A percentile compares a stretch with the other conserved stretches of the same genome.
phyloP scores from a whole-genome alignment of 768 basidiomycete genomes.

The Boletus rex-veris region DNA sequence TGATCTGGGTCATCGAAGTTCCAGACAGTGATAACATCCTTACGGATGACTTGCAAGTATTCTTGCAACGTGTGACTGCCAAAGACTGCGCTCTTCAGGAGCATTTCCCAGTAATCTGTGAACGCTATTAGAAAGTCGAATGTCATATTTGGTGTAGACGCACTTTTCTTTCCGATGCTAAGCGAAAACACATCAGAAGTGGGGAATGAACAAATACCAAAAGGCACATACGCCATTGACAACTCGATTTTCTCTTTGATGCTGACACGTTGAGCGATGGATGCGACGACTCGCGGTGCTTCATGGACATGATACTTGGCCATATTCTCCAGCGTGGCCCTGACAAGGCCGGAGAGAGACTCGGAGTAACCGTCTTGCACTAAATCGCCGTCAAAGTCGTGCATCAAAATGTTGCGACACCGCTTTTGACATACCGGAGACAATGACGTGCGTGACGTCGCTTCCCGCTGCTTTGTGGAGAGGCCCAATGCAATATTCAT shows the following conservation, averaged over 20 bases:
- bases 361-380: slow-evolving; percentile 1
- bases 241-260: slow-evolving; percentile 13
- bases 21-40: slow-evolving; percentile 10
- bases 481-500: background rate
- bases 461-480: background rate
- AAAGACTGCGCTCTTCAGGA: slow-evolving; percentile 8
- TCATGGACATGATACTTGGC: slow-evolving; percentile 3
- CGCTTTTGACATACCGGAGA: slow-evolving; percentile 7
- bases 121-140: background rate
- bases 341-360: slow-evolving; percentile 2
- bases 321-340: slow-evolving; percentile 5
- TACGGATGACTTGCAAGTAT: slow-evolving; percentile 11
- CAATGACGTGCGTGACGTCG: background rate
- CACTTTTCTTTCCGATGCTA: slow-evolving; percentile 15
- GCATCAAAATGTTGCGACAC: background rate
- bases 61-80: slow-evolving; percentile 1
- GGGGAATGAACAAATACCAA: background rate
- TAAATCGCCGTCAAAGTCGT: background rate
- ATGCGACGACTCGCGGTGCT: slow-evolving; percentile 6
- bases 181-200: background rate
- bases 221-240: slow-evolving; percentile 6
- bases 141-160: background rate
- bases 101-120: slow-evolving; percentile 11
- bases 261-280: slow-evolving; percentile 15
- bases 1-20: slow-evolving; percentile 13